Evolutionary conservation across 1,139 yeast genomes (phyloP), one percentile per base, ranked within the genome.

Genomic region (Lodderomyces orthopsilosis): DNA sequence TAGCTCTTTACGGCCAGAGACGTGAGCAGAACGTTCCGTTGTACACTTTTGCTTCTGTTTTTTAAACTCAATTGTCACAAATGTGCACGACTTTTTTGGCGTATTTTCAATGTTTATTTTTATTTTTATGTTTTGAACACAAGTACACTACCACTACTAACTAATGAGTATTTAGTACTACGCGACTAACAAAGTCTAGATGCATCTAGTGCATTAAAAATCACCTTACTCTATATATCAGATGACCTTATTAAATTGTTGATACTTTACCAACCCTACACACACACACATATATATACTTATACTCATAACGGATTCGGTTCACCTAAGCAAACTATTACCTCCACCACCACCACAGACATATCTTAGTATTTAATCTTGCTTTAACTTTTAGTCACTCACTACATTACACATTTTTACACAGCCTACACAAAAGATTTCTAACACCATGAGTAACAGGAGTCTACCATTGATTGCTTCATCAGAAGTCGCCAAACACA

Each of bases 401-500:
- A 34, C 22, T 32, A 7, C 6, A n/a, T 12, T 30, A 4, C 21
- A 6, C 35, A 30, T n/a, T n/a, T n/a, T n/a, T n/a, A 18, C 38
- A 21, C 38, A 4, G 17, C 21, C 30, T 12, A 24, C 4, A 24
- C 5, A 24, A 24, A 12, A 24, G 9, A 24, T 10, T 4, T 8
- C 13, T 10, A 7, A 6, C 13, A 27, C 32, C 32, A 60, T 59
- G 66, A 50, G 54, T 19, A 30, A 10, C 34, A 61, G 50, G 49
- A 64, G 55, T 44, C 59, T 69, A 45, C 74, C 73, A n/a, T 59
- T 69, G 37, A 42, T 69, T 24, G 53, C 73, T 2, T 52, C 58
- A 4, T 35, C 65, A 63, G 60, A 75, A 45, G 74, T 87, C 13
- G 65, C 65, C 22, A 54, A 61, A 34, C 94, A 86, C 61, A 68